Evolutionary conservation across 1,284 basidiomycete genomes (phyloP).

Genomic region (Tilletia indica): DNA sequence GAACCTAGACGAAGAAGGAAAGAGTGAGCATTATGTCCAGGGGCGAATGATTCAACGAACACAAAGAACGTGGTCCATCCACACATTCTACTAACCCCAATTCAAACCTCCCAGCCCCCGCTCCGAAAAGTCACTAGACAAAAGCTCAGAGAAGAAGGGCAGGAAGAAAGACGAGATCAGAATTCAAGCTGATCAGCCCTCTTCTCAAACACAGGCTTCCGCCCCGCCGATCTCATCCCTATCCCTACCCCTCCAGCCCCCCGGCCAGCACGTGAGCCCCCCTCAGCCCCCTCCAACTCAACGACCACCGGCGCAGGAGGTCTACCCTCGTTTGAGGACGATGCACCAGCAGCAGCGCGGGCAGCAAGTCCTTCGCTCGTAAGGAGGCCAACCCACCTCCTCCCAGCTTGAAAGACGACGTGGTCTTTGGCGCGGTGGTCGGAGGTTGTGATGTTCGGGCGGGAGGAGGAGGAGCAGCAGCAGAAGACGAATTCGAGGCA

Average conservation of each 20-base stretch:
- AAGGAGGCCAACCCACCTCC: constrained; percentile 67
- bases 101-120: no score
- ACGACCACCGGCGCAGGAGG: not conserved
- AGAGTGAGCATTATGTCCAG: no score
- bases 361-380: constrained; percentile 55
- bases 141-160: not conserved
- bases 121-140: not conserved
- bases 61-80: no score
- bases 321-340: not conserved
- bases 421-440: constrained; percentile 24
- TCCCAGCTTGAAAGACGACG: constrained; percentile 57
- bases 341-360: not conserved
- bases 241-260: not conserved
- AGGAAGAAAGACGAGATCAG: not conserved
- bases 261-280: not conserved
- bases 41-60: no score
- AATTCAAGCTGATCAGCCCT: constrained; percentile 15
- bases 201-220: constrained; percentile 11
- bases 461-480: no score
- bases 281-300: not conserved
- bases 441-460: no score
- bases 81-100: no score
- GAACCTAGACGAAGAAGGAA: not conserved
- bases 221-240: not conserved
- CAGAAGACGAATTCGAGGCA: no score